phyloP scores from a whole-genome alignment of 768 basidiomycete species.

The Pulveroboletus sp. region DNA sequence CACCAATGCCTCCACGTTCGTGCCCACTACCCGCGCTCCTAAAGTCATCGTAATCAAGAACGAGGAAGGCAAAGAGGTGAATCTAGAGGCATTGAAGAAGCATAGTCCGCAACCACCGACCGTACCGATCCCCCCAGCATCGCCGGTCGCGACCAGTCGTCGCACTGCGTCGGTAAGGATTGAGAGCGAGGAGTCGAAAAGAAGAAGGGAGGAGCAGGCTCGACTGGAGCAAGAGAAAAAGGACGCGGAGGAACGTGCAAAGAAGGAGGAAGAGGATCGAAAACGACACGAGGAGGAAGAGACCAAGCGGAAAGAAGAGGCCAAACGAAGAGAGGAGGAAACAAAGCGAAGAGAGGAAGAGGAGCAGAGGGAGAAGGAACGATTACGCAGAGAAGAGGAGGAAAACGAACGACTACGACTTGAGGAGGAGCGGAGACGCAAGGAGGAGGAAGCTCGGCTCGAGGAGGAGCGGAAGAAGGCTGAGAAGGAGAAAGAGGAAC shows the following conservation, averaged over 20 bases:
- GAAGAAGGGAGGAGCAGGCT: conserved; percentile 44
- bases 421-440: conserved; percentile 34
- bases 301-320: conserved; percentile 41
- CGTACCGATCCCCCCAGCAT: conserved; percentile 38
- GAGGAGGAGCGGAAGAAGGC: conserved; percentile 32
- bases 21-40: conserved; percentile 45
- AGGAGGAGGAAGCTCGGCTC: conserved; percentile 21
- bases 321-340: conserved; percentile 38
- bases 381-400: conserved; percentile 34
- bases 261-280: conserved; percentile 36
- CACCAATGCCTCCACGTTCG: conserved; percentile 61
- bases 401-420: conserved; percentile 35
- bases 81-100: conserved; percentile 52
- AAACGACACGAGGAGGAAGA: conserved; percentile 43
- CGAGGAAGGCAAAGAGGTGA: conserved; percentile 61
- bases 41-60: conserved; percentile 57
- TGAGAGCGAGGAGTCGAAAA: conserved; percentile 58
- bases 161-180: conserved; percentile 48
- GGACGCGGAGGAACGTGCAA: conserved; percentile 36
- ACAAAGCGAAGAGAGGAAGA: conserved; percentile 43
- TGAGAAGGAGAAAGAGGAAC: conserved; percentile 37
- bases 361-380: conserved; percentile 41
- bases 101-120: conserved; percentile 39
- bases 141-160: conserved; percentile 24
- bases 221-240: conserved; percentile 38